Evolutionary conservation across 2,329 filamentous ascomycete species (phyloP).

Genomic region (Graphilbum sp.): DNA sequence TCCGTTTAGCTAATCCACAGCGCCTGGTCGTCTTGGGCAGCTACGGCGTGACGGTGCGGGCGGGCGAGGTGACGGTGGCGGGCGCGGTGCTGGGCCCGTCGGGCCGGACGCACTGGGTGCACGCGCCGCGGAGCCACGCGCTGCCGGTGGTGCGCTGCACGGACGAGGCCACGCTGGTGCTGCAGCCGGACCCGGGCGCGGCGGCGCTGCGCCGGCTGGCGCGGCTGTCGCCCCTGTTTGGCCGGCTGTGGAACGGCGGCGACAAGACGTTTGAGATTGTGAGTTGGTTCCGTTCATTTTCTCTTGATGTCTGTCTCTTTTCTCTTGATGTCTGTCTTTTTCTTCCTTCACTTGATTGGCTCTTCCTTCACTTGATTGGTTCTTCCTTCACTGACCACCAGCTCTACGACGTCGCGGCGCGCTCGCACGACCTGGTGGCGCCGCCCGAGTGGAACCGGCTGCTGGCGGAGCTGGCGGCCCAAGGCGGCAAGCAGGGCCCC

Average conservation of each 20-base stretch:
- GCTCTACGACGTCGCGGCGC: conserved; percentile 26
- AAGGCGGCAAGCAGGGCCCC: conserved; percentile 12
- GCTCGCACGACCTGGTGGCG: conserved; percentile 36
- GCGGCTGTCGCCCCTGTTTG: conserved; percentile 48
- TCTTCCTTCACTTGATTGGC: no score
- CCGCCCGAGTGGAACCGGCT: conserved; percentile 46
- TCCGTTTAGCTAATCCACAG: conserved; percentile 18
- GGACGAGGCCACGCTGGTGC: conserved; percentile 33
- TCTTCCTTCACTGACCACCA: no score
- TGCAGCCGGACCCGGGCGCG: conserved; percentile 35
- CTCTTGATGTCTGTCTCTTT: no score
- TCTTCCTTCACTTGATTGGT: no score
- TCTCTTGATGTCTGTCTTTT: no score
- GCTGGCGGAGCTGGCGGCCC: conserved; percentile 28
- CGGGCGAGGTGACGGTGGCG: conserved; percentile 47
- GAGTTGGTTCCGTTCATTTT: neutral
- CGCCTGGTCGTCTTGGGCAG: conserved; percentile 49
- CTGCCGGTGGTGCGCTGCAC: conserved; percentile 47
- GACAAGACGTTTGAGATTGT: conserved; percentile 4
- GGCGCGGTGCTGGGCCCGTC: conserved; percentile 40
- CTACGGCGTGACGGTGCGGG: conserved; percentile 45
- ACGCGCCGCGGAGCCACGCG: conserved; percentile 52
- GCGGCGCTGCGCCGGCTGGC: conserved; percentile 35
- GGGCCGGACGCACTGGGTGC: conserved; percentile 34
- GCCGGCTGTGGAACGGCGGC: conserved; percentile 45